Conservation (phyloP, 148 eudicot species). For the Agrostemma githago region DNA sequence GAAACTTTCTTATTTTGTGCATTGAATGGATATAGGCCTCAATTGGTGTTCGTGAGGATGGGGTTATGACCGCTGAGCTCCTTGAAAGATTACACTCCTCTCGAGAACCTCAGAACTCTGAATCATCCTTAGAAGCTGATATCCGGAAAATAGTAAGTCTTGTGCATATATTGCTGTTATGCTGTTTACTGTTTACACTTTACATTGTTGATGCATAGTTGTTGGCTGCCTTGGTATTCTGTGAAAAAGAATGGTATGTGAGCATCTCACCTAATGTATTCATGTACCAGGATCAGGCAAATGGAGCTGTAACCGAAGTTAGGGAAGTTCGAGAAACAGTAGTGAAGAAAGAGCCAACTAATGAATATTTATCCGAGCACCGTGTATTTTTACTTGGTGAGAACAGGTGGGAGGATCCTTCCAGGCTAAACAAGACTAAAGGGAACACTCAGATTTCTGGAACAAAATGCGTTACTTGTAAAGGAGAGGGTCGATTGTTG, state of each 20-base stretch:
- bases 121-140: conserved; percentile 21
- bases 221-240: not conserved
- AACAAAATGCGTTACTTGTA: conserved; percentile 60
- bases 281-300: conserved; percentile 39
- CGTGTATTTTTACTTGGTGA: conserved; percentile 94
- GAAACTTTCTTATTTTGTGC: not conserved
- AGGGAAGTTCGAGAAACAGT: conserved; percentile 41
- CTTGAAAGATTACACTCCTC: conserved; percentile 47
- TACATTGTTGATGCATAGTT: not conserved
- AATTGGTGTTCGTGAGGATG: conserved; percentile 54
- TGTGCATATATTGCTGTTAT: not conserved
- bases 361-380: conserved; percentile 28
- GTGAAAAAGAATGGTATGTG: not conserved
- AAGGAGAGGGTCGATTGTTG: conserved; percentile 77
- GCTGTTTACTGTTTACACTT: not conserved
- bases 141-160: conserved; percentile 20
- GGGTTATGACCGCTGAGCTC: conserved; percentile 74
- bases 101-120: conserved; percentile 29
- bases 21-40: conserved; percentile 48
- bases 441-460: conserved; percentile 26
- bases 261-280: conserved; percentile 7
- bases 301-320: conserved; percentile 51
- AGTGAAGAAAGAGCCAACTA: conserved; percentile 34
- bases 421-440: conserved; percentile 50
- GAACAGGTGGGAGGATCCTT: conserved; percentile 95